These are phyloP conservation scores for Extremus antarcticus DNA, from an alignment of 495 filamentous ascomycete species.

Conservation along the genomic window DNA sequence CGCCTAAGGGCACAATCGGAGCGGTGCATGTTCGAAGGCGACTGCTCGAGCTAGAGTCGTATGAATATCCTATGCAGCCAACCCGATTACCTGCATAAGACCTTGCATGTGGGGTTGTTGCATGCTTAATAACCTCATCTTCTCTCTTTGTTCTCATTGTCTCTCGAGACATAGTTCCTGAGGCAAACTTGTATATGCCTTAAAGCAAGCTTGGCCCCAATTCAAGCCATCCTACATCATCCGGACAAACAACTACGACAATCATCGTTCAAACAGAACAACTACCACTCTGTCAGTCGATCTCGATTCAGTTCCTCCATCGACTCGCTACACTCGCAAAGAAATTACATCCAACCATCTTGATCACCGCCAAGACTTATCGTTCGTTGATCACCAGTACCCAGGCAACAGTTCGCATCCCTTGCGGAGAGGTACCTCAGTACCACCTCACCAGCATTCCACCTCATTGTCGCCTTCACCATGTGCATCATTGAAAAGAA, in stretches of 20 bases:
- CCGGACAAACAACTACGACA: neutral
- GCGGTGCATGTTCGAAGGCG: neutral
- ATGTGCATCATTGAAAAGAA: constrained; percentile 13
- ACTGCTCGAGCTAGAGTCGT: neutral
- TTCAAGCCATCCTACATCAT: neutral
- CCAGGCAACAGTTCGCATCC: neutral
- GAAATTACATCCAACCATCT: neutral
- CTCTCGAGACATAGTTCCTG: neutral
- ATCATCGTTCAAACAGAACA: neutral
- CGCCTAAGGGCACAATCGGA: neutral
- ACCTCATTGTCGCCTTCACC: neutral
- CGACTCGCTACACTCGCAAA: neutral
- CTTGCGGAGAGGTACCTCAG: neutral
- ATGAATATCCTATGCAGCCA: neutral
- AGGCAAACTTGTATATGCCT: neutral
- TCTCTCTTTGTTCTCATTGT: neutral
- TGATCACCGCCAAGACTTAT: neutral
- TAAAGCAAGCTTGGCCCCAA: neutral
- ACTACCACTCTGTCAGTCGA: neutral
- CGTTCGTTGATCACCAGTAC: neutral
- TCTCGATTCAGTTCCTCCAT: neutral
- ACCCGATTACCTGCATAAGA: neutral
- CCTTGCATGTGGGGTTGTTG: neutral
- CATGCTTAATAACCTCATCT: neutral
- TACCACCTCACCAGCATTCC: neutral